These are phyloP conservation scores for Dothideomycetes sp. DNA, from an alignment of 2,329 filamentous ascomycete genomes.

Conservation along the genomic window DNA sequence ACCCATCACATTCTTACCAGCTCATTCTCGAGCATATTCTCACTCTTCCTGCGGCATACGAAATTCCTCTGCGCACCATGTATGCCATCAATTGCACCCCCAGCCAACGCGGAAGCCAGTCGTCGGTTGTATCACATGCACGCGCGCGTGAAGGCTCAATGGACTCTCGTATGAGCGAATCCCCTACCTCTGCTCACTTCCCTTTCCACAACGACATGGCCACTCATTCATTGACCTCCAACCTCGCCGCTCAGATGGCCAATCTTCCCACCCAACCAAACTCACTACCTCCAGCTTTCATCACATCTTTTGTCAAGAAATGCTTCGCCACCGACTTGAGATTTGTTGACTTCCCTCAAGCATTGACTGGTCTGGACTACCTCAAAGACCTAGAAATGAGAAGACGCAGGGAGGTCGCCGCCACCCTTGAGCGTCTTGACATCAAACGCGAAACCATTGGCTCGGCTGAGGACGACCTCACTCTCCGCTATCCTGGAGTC, in stretches of 20 bases:
- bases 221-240: constrained; percentile 40
- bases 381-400: constrained; percentile 54
- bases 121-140: constrained; percentile 19
- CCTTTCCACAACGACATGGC: constrained; percentile 20
- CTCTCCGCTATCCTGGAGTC: constrained; percentile 45
- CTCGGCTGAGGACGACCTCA: constrained; percentile 39
- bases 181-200: constrained; percentile 29
- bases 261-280: constrained; percentile 51
- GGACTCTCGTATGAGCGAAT: constrained; percentile 20
- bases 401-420: constrained; percentile 48
- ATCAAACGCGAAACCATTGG: constrained; percentile 39
- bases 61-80: constrained; percentile 59
- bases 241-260: constrained; percentile 48
- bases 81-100: constrained; percentile 51
- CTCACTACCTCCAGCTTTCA: constrained; percentile 53
- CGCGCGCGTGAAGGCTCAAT: constrained; percentile 7
- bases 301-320: constrained; percentile 51
- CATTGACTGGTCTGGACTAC: constrained; percentile 57
- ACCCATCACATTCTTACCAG: constrained; percentile 25
- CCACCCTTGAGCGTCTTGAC: constrained; percentile 45
- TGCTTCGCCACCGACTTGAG: constrained; percentile 49
- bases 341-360: constrained; percentile 56
- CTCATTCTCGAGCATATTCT: constrained; percentile 51
- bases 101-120: constrained; percentile 36
- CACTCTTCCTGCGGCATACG: constrained; percentile 53